These are phyloP conservation scores for Yarrowia porcina DNA, from an alignment of 805 yeast species.

Conservation along the genomic window DNA sequence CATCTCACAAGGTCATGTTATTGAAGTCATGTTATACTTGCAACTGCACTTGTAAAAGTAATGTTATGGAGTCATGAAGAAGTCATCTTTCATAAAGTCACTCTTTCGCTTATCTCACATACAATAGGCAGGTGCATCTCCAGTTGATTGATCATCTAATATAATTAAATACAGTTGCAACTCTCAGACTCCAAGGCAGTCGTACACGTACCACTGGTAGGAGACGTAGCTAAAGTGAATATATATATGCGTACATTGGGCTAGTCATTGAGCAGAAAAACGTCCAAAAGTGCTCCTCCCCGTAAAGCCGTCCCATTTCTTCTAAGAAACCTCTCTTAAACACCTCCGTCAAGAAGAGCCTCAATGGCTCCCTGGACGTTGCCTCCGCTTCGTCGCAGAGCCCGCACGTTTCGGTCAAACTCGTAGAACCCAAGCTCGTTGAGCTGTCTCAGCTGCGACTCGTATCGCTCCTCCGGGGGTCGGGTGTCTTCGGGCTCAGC, in stretches of 20 bases:
- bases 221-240: neutral
- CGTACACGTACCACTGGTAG: no score
- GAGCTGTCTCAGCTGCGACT: conserved; percentile 64
- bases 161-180: neutral
- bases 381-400: conserved; percentile 93
- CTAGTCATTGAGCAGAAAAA: neutral
- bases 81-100: no score
- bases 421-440: conserved; percentile 87
- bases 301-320: neutral
- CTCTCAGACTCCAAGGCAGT: neutral
- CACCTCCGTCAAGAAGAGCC: conserved; percentile 64
- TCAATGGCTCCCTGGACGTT: conserved; percentile 96
- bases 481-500: conserved; percentile 54
- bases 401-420: conserved; percentile 86
- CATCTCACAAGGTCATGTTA: no score
- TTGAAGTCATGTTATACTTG: no score
- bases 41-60: no score
- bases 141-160: no score
- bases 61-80: no score
- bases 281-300: neutral
- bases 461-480: conserved; percentile 80
- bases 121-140: no score
- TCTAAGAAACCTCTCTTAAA: conserved; percentile 35
- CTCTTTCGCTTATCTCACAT: no score
- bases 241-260: conserved; percentile 9